A percentile compares a stretch with the other conserved stretches of the same genome.
Conservation (phyloP, 1,284 basidiomycete genomes). For the Cutaneotrichosporon dermatis region DNA sequence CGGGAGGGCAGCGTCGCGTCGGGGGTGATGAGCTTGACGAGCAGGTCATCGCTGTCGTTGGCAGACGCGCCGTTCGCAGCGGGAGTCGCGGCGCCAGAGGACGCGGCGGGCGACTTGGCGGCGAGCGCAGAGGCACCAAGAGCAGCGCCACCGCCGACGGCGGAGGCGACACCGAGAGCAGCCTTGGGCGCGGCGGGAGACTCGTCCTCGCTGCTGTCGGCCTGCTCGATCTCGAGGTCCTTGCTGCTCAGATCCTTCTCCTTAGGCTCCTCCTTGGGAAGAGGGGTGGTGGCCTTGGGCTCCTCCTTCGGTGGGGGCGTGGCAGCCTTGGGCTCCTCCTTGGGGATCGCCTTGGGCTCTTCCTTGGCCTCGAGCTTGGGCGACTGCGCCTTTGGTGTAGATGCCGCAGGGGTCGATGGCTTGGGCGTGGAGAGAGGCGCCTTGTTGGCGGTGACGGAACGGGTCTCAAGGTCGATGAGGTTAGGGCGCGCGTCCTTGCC, state of each 20-base stretch:
- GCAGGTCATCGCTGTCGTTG: constrained; percentile 50
- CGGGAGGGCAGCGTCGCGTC: constrained; percentile 81
- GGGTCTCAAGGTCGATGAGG: constrained; percentile 54
- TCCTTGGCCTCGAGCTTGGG: constrained; percentile 20
- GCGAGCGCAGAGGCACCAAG: background rate
- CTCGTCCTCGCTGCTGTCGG: constrained; percentile 31
- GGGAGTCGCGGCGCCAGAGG: background rate
- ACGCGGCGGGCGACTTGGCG: background rate
- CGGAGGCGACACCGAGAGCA: background rate
- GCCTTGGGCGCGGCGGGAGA: background rate
- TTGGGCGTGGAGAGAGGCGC: constrained; percentile 46
- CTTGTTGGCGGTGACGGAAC: constrained; percentile 42
- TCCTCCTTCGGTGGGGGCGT: constrained; percentile 12
- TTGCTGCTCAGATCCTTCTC: constrained; percentile 21
- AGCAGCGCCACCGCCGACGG: background rate
- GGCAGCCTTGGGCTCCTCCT: constrained; percentile 8
- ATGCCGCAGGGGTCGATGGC: constrained; percentile 1
- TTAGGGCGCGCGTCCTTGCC: constrained; percentile 74
- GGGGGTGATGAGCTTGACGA: constrained; percentile 77
- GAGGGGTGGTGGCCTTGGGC: constrained; percentile 2
- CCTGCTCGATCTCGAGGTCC: constrained; percentile 40
- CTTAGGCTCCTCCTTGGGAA: constrained; percentile 20
- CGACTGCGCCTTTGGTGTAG: background rate
- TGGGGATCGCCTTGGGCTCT: constrained; percentile 4
- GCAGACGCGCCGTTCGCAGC: background rate